These are phyloP conservation scores for Phytophthora rubi DNA, from an alignment of 352 stramenopile genomes.

Conservation along the genomic window DNA sequence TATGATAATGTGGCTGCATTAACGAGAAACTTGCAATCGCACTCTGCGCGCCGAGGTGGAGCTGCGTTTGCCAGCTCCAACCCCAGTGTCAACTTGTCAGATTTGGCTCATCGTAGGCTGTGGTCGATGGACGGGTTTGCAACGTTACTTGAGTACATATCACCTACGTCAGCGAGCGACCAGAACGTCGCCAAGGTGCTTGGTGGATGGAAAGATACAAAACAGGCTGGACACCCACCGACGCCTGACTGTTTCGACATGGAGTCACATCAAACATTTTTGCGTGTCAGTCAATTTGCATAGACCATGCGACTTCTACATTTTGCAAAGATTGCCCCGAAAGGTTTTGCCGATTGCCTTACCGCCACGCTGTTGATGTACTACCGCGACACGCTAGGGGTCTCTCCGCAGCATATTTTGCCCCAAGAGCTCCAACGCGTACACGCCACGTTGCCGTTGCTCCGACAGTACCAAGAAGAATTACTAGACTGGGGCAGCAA, in stretches of 20 bases:
- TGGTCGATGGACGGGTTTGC: conserved; percentile 33
- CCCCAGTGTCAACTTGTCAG: conserved; percentile 16
- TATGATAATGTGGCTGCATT: neutral
- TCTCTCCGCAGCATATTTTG: conserved; percentile 4
- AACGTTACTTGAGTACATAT: conserved; percentile 32
- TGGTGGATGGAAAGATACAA: conserved; percentile 13
- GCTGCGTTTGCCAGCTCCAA: neutral
- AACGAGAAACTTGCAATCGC: neutral
- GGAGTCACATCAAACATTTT: neutral
- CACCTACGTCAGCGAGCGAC: conserved; percentile 15
- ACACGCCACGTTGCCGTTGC: neutral
- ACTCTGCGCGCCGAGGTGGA: neutral
- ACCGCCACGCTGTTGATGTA: conserved; percentile 17
- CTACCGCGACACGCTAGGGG: conserved; percentile 2
- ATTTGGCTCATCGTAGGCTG: conserved; percentile 22
- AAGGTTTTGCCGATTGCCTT: conserved; percentile 15
- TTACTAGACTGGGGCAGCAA: conserved; percentile 2
- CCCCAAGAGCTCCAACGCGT: conserved; percentile 2
- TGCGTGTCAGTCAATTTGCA: conserved; percentile 1
- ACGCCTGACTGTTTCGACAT: conserved; percentile 19
- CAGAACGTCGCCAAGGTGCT: conserved; percentile 28
- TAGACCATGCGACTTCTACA: neutral
- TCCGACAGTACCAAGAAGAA: neutral
- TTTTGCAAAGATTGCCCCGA: conserved; percentile 3
- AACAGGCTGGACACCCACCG: conserved; percentile 6